Evolutionary conservation across 208 protist genomes (phyloP).

Genomic region (Trypanosomatidae sp.): DNA sequence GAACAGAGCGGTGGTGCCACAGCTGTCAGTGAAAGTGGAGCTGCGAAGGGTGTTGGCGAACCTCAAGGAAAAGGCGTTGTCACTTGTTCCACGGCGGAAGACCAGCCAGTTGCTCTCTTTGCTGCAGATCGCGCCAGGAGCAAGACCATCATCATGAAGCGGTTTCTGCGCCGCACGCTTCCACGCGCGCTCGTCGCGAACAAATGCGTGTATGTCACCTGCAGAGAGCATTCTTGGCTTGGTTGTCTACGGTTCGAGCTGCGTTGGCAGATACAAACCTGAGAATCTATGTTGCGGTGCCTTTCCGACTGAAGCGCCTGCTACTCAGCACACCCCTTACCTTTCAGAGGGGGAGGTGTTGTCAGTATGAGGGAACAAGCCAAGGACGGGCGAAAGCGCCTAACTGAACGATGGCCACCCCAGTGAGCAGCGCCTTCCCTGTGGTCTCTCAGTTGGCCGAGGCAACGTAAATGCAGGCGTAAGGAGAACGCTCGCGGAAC

Average conservation of each 20-base stretch:
- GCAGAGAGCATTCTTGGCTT: conserved; percentile 8
- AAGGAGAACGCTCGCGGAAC: neutral
- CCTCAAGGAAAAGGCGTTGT: conserved; percentile 37
- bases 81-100: conserved; percentile 48
- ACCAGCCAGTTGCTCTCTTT: conserved; percentile 33
- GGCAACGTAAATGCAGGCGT: neutral
- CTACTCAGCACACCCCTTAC: neutral
- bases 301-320: neutral
- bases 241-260: neutral
- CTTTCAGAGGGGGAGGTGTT: neutral
- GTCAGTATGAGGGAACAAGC: neutral
- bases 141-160: neutral
- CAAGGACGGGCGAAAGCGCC: neutral
- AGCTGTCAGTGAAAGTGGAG: neutral
- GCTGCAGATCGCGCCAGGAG: conserved; percentile 4
- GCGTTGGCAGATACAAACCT: neutral
- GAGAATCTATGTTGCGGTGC: neutral
- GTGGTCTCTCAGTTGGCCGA: neutral
- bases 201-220: conserved; percentile 34
- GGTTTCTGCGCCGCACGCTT: conserved; percentile 36
- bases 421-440: too few relatives aligned
- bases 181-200: conserved; percentile 55
- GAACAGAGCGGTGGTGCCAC: conserved; percentile 4
- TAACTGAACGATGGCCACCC: neutral
- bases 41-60: conserved; percentile 37